Conservation (phyloP, 768 basidiomycete genomes). For the Auricularia sp. region DNA sequence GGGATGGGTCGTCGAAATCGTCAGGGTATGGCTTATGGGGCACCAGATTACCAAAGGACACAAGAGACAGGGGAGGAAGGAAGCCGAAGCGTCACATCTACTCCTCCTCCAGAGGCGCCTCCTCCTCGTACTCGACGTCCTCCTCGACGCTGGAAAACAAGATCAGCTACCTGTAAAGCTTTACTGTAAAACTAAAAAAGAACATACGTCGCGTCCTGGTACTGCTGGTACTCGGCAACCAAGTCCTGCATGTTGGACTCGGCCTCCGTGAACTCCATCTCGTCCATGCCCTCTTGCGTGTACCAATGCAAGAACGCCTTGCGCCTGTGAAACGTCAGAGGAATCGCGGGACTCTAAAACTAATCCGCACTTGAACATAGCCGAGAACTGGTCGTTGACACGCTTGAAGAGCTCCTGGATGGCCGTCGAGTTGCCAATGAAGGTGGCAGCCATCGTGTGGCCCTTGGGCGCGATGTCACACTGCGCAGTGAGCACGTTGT, state of each 20-base stretch:
- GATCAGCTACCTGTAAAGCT: background rate
- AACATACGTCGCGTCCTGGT: slow-evolving; percentile 86
- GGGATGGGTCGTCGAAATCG: slow-evolving; percentile 3
- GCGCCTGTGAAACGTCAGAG: slow-evolving; percentile 25
- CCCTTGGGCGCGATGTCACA: slow-evolving; percentile 96
- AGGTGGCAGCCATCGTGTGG: slow-evolving; percentile 94
- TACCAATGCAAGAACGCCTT: slow-evolving; percentile 99
- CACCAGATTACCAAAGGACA: background rate
- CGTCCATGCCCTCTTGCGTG: slow-evolving; percentile 99
- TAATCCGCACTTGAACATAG: slow-evolving; percentile 73
- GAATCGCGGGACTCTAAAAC: background rate
- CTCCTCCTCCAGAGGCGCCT: slow-evolving; percentile 52
- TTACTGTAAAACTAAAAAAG: background rate
- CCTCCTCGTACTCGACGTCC: slow-evolving; percentile 85
- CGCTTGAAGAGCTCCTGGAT: slow-evolving; percentile 99
- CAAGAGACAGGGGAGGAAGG: background rate
- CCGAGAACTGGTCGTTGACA: slow-evolving; percentile 95
- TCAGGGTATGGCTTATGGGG: background rate
- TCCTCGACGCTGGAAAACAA: slow-evolving; percentile 55
- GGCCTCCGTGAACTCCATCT: slow-evolving; percentile 98
- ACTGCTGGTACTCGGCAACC: slow-evolving; percentile 95
- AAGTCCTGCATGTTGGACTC: slow-evolving; percentile 99
- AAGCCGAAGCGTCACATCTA: slow-evolving; percentile 15
- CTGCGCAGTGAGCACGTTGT: slow-evolving; percentile 96
- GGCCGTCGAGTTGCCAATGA: slow-evolving; percentile 94